phyloP scores from a whole-genome alignment of 371 early-diverging fungal genomes.

The Sporodiniella umbellata region DNA sequence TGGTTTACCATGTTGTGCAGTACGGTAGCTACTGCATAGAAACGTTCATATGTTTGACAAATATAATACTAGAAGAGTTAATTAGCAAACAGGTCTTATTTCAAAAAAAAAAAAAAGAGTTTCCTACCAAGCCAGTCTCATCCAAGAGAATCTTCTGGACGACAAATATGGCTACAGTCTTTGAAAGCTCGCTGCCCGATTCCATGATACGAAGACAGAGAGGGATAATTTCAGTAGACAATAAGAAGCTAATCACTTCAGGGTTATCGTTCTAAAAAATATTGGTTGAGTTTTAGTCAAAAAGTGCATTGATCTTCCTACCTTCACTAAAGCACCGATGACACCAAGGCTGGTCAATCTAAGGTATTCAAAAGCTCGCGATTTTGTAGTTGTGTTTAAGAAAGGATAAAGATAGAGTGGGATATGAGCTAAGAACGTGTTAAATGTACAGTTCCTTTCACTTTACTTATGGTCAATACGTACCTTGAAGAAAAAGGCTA shows the following conservation, averaged over 20 bases:
- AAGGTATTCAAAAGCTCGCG: slow-evolving; percentile 92
- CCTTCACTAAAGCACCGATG: slow-evolving; percentile 95
- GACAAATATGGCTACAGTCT: slow-evolving; percentile 98
- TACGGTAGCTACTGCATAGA: slow-evolving; percentile 95
- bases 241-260: slow-evolving; percentile 91
- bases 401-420: slow-evolving; percentile 97
- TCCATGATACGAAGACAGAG: slow-evolving; percentile 98
- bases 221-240: slow-evolving; percentile 98
- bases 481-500: slow-evolving; percentile 80
- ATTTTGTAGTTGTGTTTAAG: slow-evolving; percentile 94
- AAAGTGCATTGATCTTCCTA: slow-evolving; percentile 27
- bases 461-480: no score
- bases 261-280: slow-evolving; percentile 82
- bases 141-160: slow-evolving; percentile 95
- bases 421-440: slow-evolving; percentile 92
- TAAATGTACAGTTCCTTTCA: no score
- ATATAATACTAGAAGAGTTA: slow-evolving; percentile 68
- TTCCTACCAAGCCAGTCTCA: slow-evolving; percentile 92
- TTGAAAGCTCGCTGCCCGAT: slow-evolving; percentile 93
- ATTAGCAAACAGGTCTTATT: background rate
- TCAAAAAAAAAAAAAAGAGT: no score
- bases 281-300: no score
- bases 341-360: slow-evolving; percentile 93
- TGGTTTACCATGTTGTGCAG: slow-evolving; percentile 94
- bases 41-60: slow-evolving; percentile 96